Percentiles rank a stretch among this genome's conserved stretches.
Evolutionary conservation across 768 basidiomycete genomes (phyloP).

Genomic region (Suillus americanus): DNA sequence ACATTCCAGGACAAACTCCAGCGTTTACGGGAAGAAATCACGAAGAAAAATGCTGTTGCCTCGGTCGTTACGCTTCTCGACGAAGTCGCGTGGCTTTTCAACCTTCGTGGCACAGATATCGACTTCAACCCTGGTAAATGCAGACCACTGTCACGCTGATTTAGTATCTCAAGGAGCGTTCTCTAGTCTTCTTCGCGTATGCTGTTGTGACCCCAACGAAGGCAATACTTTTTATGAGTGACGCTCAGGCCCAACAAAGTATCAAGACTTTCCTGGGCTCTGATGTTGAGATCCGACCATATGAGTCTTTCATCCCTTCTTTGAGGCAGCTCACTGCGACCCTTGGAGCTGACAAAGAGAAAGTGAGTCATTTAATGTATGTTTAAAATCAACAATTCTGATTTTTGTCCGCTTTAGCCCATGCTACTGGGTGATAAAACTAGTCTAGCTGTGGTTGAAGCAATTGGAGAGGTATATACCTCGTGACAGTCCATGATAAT

Average conservation of each 20-base stretch:
- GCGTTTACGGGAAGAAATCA: slow-evolving; percentile 62
- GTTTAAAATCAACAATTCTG: slow-evolving; percentile 5
- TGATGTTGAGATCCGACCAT: slow-evolving; percentile 67
- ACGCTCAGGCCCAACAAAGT: slow-evolving; percentile 41
- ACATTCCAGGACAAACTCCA: slow-evolving; percentile 65
- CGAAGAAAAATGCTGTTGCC: slow-evolving; percentile 54
- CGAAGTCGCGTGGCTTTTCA: slow-evolving; percentile 94
- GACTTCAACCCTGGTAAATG: slow-evolving; percentile 72
- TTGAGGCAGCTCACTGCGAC: slow-evolving; percentile 49
- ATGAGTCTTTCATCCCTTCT: slow-evolving; percentile 64
- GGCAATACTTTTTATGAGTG: slow-evolving; percentile 70
- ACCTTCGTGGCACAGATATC: slow-evolving; percentile 90
- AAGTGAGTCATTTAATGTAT: slow-evolving; percentile 29
- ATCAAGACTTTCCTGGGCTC: slow-evolving; percentile 50
- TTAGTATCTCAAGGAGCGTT: neutral
- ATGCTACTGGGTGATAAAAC: slow-evolving; percentile 77
- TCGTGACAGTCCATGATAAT: neutral
- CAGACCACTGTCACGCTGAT: slow-evolving; percentile 1
- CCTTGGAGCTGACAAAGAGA: slow-evolving; percentile 34
- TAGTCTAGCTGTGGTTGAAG: slow-evolving; percentile 78
- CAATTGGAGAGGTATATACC: slow-evolving; percentile 61
- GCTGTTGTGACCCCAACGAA: slow-evolving; percentile 66
- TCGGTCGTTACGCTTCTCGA: slow-evolving; percentile 87
- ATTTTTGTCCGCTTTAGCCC: slow-evolving; percentile 42
- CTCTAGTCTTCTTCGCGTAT: slow-evolving; percentile 87